Base-by-base conservation (phyloP, 2,329 filamentous ascomycete genomes). In the Botryosphaeria dothidea region DNA sequence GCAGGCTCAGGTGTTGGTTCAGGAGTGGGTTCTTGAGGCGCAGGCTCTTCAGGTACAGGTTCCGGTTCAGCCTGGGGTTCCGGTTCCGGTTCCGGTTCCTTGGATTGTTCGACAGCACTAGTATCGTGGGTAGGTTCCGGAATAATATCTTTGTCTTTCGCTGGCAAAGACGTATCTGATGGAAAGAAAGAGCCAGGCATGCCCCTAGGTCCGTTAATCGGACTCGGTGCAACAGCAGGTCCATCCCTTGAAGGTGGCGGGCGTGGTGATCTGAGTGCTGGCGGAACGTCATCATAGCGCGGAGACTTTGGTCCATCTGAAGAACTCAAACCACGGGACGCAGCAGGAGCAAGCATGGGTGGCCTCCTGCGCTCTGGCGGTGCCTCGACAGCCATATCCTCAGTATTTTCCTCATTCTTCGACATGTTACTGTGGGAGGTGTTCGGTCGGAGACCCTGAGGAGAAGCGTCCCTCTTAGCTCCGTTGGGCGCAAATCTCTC, bases 361-460 rank as follows among this genome's bases (percentile, higher is more conserved):
- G 89, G 89, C 56, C 89, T 80, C 73, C 84, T 88, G 67, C 89
- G 82, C 69, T 90, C 88, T 0, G 89, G 89, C 1, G 75, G 73
- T 31, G 64, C 65, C 41, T 66, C 68, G 5, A 56, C 60, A n/a
- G 60, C 57, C 17, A 43, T 57, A 41, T 74, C 73, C 34, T 75
- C 74, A 8, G 68, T 62, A 56, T 65, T 19, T 13, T 77, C 75
- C 3, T 77, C 76, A 29, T 66, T 70, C 8, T 72, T 71, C 27
- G 69, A 69, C 31, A 73, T 70, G 61, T 72, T 77, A 62, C 76
- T 78, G 52, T 77, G 75, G 3, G 75, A 69, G 11, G 75, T 77
- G 17, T 71, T 72, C 2, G 76, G 76, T 49, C 75, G 68, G 2
- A 77, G 66, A 27, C 72, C 71, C 64, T 71, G 71, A 15, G 76